phyloP scores from a whole-genome alignment of 208 protist species.

The Leptomonas seymouri region DNA sequence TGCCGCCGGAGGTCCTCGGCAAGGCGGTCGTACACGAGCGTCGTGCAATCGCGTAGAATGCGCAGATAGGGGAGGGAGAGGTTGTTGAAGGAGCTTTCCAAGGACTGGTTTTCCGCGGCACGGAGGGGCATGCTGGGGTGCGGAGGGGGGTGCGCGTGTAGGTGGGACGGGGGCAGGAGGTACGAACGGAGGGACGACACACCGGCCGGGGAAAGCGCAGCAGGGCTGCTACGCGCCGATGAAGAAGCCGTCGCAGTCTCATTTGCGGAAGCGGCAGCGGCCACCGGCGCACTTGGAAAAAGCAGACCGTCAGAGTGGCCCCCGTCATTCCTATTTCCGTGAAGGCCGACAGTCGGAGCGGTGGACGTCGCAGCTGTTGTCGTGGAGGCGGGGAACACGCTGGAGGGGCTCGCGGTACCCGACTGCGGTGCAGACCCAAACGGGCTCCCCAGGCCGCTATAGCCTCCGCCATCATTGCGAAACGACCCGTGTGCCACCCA shows the following conservation, averaged over 20 bases:
- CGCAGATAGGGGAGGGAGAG: slow-evolving; percentile 46
- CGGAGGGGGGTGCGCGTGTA: neutral
- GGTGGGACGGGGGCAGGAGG: neutral
- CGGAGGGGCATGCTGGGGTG: neutral
- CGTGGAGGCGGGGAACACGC: neutral
- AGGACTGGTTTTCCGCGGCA: neutral
- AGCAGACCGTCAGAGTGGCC: neutral
- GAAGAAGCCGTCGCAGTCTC: slow-evolving; percentile 16
- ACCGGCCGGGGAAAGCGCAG: slow-evolving; percentile 12
- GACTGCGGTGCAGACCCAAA: slow-evolving; percentile 18
- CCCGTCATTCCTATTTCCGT: neutral
- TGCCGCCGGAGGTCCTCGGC: slow-evolving; percentile 63
- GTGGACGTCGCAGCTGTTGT: no score
- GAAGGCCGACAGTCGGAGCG: no score
- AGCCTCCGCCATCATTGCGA: neutral
- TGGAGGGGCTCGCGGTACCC: slow-evolving; percentile 11
- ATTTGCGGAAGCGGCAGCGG: neutral
- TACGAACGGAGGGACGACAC: neutral
- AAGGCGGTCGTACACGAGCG: slow-evolving; percentile 57
- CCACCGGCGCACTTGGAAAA: neutral
- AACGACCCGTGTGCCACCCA: neutral
- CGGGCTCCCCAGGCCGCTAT: neutral
- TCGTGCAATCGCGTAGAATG: slow-evolving; percentile 58
- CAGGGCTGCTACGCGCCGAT: slow-evolving; percentile 18
- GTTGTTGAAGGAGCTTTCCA: slow-evolving; percentile 22